phyloP scores from a whole-genome alignment of 2,329 filamentous ascomycete genomes.

The Ceratocystis huliohia region DNA sequence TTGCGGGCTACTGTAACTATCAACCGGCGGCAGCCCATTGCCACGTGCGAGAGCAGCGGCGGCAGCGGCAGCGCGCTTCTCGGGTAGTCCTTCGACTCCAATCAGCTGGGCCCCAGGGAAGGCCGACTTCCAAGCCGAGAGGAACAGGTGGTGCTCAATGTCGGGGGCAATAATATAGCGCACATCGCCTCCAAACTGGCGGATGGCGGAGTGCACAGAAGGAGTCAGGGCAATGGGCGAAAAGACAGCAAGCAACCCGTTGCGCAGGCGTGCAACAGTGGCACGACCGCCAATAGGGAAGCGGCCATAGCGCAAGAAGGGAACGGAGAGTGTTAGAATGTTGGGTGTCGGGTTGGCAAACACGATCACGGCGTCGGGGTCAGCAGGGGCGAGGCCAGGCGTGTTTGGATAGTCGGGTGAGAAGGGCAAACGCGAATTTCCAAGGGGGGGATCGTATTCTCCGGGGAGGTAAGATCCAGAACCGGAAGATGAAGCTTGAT shows the following conservation, averaged over 20 bases:
- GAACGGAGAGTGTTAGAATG: conserved; percentile 65
- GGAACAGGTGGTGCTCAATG: conserved; percentile 87
- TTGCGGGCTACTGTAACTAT: conserved; percentile 22
- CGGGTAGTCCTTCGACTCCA: conserved; percentile 67
- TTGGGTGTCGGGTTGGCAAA: conserved; percentile 73
- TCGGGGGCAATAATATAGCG: conserved; percentile 80
- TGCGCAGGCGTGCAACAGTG: conserved; percentile 70
- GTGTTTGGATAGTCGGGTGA: background rate
- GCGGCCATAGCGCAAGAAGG: conserved; percentile 68
- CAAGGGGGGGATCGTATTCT: no score
- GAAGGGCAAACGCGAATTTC: background rate
- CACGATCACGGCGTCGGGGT: conserved; percentile 79
- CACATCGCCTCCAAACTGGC: conserved; percentile 54
- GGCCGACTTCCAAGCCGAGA: conserved; percentile 69
- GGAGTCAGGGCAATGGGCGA: conserved; percentile 78
- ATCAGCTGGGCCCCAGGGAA: conserved; percentile 71
- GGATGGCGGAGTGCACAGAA: conserved; percentile 51
- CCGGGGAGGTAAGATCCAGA: no score
- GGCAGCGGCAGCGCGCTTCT: conserved; percentile 55
- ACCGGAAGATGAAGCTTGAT: no score
- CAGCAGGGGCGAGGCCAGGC: conserved; percentile 44
- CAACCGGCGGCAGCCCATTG: conserved; percentile 29
- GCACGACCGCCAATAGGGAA: conserved; percentile 77
- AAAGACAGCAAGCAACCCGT: conserved; percentile 73
- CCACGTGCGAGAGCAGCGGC: conserved; percentile 28